Evolutionary conservation across 106 monocot species (phyloP).

Genomic region (Platanthera guangdongensis): DNA sequence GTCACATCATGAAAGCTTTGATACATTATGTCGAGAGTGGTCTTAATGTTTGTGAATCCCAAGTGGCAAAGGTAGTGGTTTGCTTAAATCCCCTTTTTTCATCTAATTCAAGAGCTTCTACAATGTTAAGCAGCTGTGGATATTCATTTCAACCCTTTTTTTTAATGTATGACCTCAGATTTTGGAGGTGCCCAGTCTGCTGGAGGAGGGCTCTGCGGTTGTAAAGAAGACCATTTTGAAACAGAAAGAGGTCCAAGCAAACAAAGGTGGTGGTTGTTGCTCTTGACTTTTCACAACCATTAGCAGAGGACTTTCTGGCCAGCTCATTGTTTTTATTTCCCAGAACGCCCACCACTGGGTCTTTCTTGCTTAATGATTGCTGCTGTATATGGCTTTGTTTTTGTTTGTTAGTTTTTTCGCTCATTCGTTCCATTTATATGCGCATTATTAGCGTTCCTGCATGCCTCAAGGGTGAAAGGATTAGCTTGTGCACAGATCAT

Average conservation of each 20-base stretch:
- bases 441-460: too few relatives aligned
- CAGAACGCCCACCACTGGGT: neutral
- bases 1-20: too few relatives aligned
- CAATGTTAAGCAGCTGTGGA: neutral
- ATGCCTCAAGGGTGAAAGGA: too few relatives aligned
- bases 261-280: constrained; percentile 36
- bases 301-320: constrained; percentile 1
- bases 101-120: neutral
- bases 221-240: constrained; percentile 45
- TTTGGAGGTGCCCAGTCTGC: constrained; percentile 50
- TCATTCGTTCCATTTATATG: too few relatives aligned
- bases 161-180: constrained; percentile 19
- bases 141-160: neutral
- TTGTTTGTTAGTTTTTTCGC: constrained; percentile 8
- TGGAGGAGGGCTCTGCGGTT: constrained; percentile 48
- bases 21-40: too few relatives aligned
- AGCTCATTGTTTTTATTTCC: neutral
- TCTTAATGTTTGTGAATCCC: too few relatives aligned
- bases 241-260: constrained; percentile 30
- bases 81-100: too few relatives aligned
- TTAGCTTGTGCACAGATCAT: too few relatives aligned
- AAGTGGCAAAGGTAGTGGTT: too few relatives aligned
- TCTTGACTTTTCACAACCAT: constrained; percentile 12
- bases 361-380: neutral
- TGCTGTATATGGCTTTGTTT: constrained; percentile 22